Base-by-base conservation (phyloP, 1,284 basidiomycete genomes). In the Ceratobasidium sp. region DNA sequence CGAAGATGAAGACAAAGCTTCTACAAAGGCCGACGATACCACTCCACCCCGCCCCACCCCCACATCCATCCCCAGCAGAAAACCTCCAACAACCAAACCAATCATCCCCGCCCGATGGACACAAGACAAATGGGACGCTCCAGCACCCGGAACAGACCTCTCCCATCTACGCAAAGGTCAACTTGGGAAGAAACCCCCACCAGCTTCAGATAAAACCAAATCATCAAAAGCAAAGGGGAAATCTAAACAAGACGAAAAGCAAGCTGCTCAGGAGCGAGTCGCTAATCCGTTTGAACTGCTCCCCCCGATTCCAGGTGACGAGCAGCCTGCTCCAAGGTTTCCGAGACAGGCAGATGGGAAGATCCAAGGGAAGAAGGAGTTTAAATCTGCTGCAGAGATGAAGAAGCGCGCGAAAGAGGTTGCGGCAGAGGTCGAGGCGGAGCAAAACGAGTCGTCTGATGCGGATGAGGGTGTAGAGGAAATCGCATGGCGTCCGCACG, bases 391-490 rank as follows among this genome's bases (percentile, higher is more conserved):
- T 46, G 64, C 64, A 33, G 64, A 67, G 23, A 67, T 46, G 46
- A 67, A 67, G 64, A 67, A 67, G 44, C 64, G 42, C 1, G 64
- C 64, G 23, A 67, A 64, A 51, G 49, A 75, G 53, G 53, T 28
- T 20, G 66, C 64, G 33, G 66, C 51, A 15, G 66, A 56, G 51
- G 69, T 55, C n/a, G 79, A 75, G 26, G 64, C 23, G 44, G 49
- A 63, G 49, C 64, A 63, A 7, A 49, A 68, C n/a, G 79, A 80
- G 18, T 26, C 61, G n/a, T 73, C 77, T 18, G 79, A 80, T 26
- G 70, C 63, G 23, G 71, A 51, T 9, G 71, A 46, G 46, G 63
- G 53, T 26, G 49, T 73, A 51, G 26, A 75, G 7, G 71, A 75
- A 39, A 53, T 75, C 28, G 42, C 9, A 23, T 75, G 71, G 71